Evolutionary conservation across 108 stramenopile species (phyloP).

Genomic region (Ochromonas danica): DNA sequence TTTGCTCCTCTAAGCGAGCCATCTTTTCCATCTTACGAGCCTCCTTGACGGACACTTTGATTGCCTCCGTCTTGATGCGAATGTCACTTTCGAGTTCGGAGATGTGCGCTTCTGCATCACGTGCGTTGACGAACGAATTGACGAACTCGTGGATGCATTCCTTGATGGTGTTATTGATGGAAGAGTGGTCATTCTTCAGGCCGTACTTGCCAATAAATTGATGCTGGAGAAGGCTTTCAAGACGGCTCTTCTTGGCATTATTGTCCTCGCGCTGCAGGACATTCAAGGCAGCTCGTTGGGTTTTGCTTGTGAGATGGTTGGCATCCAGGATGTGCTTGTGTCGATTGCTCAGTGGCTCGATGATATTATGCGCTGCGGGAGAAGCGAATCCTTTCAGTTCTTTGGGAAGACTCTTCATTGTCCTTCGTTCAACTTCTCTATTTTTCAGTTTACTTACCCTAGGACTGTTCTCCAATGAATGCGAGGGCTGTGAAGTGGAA

Average conservation of each 20-base stretch:
- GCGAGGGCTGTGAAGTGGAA: too few species aligned
- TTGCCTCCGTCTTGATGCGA: background rate
- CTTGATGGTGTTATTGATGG: background rate
- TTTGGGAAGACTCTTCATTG: too few species aligned
- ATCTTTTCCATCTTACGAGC: background rate
- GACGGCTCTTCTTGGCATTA: background rate
- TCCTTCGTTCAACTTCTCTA: too few species aligned
- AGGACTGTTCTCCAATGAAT: too few species aligned
- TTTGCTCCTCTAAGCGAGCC: background rate
- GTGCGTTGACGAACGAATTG: background rate
- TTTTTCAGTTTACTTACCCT: too few species aligned
- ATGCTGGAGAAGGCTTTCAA: background rate
- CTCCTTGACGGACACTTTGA: background rate
- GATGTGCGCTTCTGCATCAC: conserved; percentile 1
- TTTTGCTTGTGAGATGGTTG: too few species aligned
- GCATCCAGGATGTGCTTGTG: too few species aligned
- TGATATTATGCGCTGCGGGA: too few species aligned
- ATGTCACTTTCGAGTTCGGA: background rate
- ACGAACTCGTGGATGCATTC: background rate
- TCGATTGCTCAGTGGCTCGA: too few species aligned
- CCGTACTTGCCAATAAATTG: conserved; percentile 25
- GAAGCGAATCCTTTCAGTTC: too few species aligned
- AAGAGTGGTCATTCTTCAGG: background rate
- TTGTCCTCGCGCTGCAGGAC: background rate
- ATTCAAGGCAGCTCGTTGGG: background rate